phyloP scores from a whole-genome alignment of 225 moss, liverwort and hornwort genomes.

The Climacium dendroides region DNA sequence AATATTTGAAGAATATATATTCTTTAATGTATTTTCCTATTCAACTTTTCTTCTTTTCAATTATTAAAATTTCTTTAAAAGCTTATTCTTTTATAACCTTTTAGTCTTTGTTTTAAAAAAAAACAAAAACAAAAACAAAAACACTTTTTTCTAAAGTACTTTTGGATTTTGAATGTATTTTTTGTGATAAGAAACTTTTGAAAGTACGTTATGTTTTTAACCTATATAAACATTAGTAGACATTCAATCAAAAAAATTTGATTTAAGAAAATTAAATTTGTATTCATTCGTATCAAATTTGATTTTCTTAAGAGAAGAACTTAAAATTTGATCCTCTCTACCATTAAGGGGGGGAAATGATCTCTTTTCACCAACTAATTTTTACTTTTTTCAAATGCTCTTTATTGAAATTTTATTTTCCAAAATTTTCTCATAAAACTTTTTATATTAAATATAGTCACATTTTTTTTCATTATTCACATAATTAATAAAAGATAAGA shows the following conservation, averaged over 20 bases:
- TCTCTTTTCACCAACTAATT: not conserved
- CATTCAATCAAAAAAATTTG: not conserved
- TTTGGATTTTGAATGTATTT: not conserved
- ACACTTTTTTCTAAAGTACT: too few relatives aligned
- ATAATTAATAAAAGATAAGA: not conserved
- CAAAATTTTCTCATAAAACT: not conserved
- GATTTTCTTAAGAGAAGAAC: not conserved
- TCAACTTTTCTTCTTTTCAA: too few relatives aligned
- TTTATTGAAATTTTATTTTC: accelerated
- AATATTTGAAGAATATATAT: too few relatives aligned
- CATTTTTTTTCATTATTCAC: not conserved
- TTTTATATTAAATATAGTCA: not conserved
- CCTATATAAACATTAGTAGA: not conserved
- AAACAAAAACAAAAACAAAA: too few relatives aligned
- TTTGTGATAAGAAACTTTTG: too few relatives aligned
- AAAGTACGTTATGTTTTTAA: not conserved
- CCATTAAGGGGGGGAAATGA: accelerated
- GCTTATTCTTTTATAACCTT: too few relatives aligned
- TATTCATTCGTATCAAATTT: too few relatives aligned
- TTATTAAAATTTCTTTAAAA: too few relatives aligned
- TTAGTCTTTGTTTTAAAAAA: too few relatives aligned
- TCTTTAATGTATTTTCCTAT: too few relatives aligned
- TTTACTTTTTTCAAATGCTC: not conserved
- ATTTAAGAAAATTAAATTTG: not conserved
- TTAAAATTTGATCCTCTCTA: not conserved